Evolutionary conservation across 768 basidiomycete genomes (phyloP).

Genomic region (Phlegmacium glaucopus): DNA sequence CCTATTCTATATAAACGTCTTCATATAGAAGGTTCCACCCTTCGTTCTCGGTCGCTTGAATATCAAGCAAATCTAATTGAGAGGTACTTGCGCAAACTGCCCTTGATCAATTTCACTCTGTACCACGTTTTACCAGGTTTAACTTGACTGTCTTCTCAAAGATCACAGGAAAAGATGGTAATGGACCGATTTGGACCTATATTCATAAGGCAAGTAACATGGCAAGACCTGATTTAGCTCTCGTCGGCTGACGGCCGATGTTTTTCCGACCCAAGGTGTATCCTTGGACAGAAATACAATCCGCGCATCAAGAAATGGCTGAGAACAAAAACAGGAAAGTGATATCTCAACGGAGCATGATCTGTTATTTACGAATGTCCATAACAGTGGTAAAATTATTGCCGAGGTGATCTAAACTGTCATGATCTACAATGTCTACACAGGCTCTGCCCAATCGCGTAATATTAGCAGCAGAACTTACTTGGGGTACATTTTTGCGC

Average conservation of each 20-base stretch:
- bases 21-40: conserved; percentile 83
- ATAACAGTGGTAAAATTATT: conserved; percentile 44
- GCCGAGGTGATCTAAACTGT: conserved; percentile 23
- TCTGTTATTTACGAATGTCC: conserved; percentile 1
- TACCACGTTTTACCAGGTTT: conserved; percentile 39
- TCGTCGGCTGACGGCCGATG: conserved; percentile 2
- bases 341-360: conserved; percentile 2
- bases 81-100: conserved; percentile 33
- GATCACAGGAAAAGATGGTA: conserved; percentile 55
- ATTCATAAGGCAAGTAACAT: conserved; percentile 65
- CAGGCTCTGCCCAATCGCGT: too few relatives aligned
- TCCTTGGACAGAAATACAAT: conserved; percentile 74
- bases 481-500: too few relatives aligned
- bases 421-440: too few relatives aligned
- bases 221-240: not conserved
- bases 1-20: conserved; percentile 83
- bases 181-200: conserved; percentile 64
- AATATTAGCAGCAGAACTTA: too few relatives aligned
- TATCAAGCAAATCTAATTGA: conserved; percentile 76
- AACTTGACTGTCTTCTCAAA: conserved; percentile 47
- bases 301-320: conserved; percentile 84
- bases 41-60: conserved; percentile 67
- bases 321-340: conserved; percentile 52
- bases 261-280: conserved; percentile 51
- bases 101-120: not conserved